Percentiles rank a stretch among this genome's conserved stretches.
These are phyloP conservation scores for Apiotrichum gracile DNA, from an alignment of 1,284 basidiomycete genomes.

Conservation along the genomic window DNA sequence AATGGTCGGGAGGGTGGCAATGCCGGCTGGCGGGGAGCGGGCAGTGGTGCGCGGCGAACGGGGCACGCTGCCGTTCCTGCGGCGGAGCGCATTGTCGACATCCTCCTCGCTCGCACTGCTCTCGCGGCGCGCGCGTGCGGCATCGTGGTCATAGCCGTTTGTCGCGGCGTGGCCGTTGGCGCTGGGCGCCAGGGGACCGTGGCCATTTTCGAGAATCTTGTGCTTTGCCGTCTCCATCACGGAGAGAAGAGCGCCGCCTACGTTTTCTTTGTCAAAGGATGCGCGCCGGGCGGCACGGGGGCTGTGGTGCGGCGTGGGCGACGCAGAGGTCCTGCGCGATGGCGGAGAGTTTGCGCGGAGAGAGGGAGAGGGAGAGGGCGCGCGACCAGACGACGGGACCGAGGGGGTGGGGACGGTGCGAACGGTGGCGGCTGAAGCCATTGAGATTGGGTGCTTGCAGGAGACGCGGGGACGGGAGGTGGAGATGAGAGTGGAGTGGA, in stretches of 20 bases:
- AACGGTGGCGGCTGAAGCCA: slow-evolving; percentile 8
- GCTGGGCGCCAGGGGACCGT: neutral
- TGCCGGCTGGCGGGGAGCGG: slow-evolving; percentile 7
- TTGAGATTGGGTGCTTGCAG: neutral
- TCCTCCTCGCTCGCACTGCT: slow-evolving; percentile 8
- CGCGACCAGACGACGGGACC: neutral
- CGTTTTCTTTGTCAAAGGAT: slow-evolving; percentile 3
- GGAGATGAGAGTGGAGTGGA: no score
- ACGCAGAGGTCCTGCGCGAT: slow-evolving; percentile 6
- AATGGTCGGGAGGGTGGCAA: slow-evolving; percentile 29
- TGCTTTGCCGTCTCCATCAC: slow-evolving; percentile 1
- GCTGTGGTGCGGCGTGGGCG: slow-evolving; percentile 5
- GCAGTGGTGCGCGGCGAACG: neutral
- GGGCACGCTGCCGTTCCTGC: neutral
- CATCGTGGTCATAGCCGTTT: neutral
- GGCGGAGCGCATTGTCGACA: slow-evolving; percentile 3
- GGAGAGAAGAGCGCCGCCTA: neutral
- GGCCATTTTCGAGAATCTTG: neutral
- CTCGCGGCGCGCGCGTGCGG: neutral
- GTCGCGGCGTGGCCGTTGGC: slow-evolving; percentile 1
- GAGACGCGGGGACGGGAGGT: neutral
- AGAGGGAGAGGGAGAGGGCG: slow-evolving; percentile 4
- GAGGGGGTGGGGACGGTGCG: slow-evolving; percentile 2
- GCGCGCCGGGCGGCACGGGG: slow-evolving; percentile 9
- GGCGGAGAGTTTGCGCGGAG: slow-evolving; percentile 1